Evolutionary conservation across 257 asterid genomes (phyloP).

Genomic region (Apocynum venetum): DNA sequence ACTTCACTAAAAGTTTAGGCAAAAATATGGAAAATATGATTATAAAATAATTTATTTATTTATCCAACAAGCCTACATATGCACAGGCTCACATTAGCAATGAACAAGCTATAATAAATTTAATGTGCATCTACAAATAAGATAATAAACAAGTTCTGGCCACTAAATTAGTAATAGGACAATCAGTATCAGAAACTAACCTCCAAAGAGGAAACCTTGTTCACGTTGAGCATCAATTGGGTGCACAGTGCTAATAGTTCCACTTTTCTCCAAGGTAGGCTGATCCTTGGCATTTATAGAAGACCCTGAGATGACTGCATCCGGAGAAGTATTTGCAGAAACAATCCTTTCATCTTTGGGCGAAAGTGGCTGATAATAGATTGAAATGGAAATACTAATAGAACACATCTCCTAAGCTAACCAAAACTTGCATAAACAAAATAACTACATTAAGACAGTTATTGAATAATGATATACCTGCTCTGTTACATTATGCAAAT

Average conservation of each 20-base stretch:
- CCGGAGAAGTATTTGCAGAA: slow-evolving; percentile 64
- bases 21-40: neutral
- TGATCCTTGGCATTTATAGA: slow-evolving; percentile 57
- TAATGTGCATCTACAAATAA: neutral
- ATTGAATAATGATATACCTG: slow-evolving; percentile 44
- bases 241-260: slow-evolving; percentile 37
- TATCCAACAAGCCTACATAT: neutral
- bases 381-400: slow-evolving; percentile 29
- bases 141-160: neutral
- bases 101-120: neutral
- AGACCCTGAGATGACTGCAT: slow-evolving; percentile 62
- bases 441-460: slow-evolving; percentile 11
- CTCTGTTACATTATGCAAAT: slow-evolving; percentile 65
- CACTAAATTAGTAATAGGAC: slow-evolving; percentile 14
- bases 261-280: slow-evolving; percentile 58
- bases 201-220: slow-evolving; percentile 73
- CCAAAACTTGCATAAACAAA: slow-evolving; percentile 18
- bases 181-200: slow-evolving; percentile 33
- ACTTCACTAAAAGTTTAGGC: neutral
- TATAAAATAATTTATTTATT: neutral
- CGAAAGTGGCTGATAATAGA: slow-evolving; percentile 57
- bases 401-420: slow-evolving; percentile 32
- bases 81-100: neutral
- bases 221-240: slow-evolving; percentile 65
- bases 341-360: slow-evolving; percentile 81